Conservation (phyloP, 2,329 filamentous ascomycete species). For the Dactylonectria estremocensis region DNA sequence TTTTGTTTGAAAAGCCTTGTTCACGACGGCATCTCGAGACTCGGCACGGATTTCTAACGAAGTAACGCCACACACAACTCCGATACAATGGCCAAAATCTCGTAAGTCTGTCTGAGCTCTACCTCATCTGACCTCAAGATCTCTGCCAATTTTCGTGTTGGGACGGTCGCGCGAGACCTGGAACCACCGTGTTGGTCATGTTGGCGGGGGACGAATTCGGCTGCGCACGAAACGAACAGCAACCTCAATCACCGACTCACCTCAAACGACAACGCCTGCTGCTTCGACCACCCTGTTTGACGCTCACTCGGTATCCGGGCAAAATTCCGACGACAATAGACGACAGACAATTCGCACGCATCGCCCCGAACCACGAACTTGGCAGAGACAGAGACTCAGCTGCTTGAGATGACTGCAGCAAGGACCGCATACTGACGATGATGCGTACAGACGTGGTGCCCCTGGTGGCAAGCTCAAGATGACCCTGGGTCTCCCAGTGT, state of each 20-base stretch:
- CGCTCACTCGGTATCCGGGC: background rate
- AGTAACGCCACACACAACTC: conserved; percentile 61
- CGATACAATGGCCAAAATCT: conserved; percentile 75
- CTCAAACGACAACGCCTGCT: conserved; percentile 9
- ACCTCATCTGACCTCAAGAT: conserved; percentile 27
- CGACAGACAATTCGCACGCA: conserved; percentile 7
- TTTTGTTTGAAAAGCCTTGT: conserved; percentile 54
- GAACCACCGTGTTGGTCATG: conserved; percentile 15
- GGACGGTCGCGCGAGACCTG: conserved; percentile 19
- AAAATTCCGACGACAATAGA: conserved; percentile 3
- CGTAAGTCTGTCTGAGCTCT: conserved; percentile 63
- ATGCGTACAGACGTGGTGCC: conserved; percentile 79
- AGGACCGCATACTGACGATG: conserved; percentile 52
- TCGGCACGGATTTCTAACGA: conserved; percentile 56
- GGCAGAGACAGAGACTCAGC: conserved; percentile 40
- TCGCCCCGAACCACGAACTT: conserved; percentile 24
- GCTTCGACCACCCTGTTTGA: background rate
- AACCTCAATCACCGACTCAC: conserved; percentile 13
- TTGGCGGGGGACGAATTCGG: conserved; percentile 31
- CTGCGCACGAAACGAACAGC: conserved; percentile 29
- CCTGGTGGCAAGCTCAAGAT: conserved; percentile 99
- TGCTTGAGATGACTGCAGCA: conserved; percentile 15
- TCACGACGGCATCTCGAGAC: conserved; percentile 56
- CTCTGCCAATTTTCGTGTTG: conserved; percentile 37
- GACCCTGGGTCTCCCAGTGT: conserved; percentile 99